A percentile compares a stretch with the other conserved stretches of the same genome.
These are phyloP conservation scores for Xylariaceae sp. DNA, from an alignment of 2,329 filamentous ascomycete species.

Conservation along the genomic window DNA sequence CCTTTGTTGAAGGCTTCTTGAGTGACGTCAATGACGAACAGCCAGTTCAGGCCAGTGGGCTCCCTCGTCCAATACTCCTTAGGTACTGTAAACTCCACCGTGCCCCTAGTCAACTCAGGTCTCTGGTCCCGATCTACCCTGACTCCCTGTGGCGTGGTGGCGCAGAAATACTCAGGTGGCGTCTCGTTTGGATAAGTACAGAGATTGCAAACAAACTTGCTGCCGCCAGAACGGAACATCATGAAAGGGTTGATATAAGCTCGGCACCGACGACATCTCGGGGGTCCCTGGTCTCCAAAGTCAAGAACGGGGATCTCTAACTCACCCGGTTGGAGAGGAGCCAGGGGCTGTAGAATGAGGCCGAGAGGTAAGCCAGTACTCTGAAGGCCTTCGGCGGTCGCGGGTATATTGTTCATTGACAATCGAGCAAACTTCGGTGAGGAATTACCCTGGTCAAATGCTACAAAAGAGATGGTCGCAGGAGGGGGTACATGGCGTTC, in stretches of 20 bases:
- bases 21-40: constrained; percentile 91
- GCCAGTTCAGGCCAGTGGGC: constrained; percentile 78
- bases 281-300: constrained; percentile 87
- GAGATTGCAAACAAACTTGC: constrained; percentile 97
- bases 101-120: constrained; percentile 84
- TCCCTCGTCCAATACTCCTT: constrained; percentile 99
- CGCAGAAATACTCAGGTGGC: constrained; percentile 84
- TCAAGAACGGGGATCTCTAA: constrained; percentile 85
- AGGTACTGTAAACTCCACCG: constrained; percentile 92
- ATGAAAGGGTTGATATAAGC: constrained; percentile 99
- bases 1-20: constrained; percentile 89
- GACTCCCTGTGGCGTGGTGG: constrained; percentile 79
- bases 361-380: constrained; percentile 83
- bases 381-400: constrained; percentile 71
- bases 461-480: constrained; percentile 81
- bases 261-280: constrained; percentile 85
- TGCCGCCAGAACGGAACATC: constrained; percentile 90
- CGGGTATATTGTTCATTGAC: constrained; percentile 89
- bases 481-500: constrained; percentile 90
- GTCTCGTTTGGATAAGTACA: constrained; percentile 98
- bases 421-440: constrained; percentile 91
- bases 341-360: constrained; percentile 82
- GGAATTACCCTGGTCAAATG: constrained; percentile 93
- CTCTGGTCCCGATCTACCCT: constrained; percentile 84
- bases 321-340: constrained; percentile 78